phyloP scores from a whole-genome alignment of 345 rosid genomes.

The Rhodamnia argentea region DNA sequence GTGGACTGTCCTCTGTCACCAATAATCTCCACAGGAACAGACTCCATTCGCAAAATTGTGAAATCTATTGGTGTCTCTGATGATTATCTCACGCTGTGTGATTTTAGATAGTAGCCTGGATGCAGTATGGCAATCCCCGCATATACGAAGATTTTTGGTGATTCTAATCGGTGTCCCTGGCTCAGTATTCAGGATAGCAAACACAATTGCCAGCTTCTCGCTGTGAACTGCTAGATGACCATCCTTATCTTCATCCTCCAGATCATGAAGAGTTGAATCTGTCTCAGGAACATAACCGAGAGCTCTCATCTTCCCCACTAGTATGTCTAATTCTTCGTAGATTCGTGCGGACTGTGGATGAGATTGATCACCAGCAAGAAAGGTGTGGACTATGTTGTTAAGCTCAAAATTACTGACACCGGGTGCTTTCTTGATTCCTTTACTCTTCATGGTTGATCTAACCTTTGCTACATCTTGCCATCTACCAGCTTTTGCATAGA shows the following conservation, averaged over 20 bases:
- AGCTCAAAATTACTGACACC: conserved; percentile 39
- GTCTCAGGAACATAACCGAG: conserved; percentile 37
- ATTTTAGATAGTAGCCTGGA: conserved; percentile 28
- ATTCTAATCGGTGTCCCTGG: conserved; percentile 15
- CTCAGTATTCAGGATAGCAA: conserved; percentile 29
- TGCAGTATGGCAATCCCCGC: conserved; percentile 40
- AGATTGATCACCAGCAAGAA: conserved; percentile 37
- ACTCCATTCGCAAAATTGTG: conserved; percentile 32
- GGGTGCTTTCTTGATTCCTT: conserved; percentile 48
- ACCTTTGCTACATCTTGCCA: conserved; percentile 46
- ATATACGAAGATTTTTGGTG: conserved; percentile 40
- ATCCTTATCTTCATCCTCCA: conserved; percentile 55
- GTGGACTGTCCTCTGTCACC: conserved; percentile 11
- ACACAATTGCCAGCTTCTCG: conserved; percentile 50
- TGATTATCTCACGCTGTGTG: conserved; percentile 21
- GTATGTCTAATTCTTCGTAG: conserved; percentile 19
- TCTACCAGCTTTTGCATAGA: conserved; percentile 42
- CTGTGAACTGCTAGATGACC: conserved; percentile 34
- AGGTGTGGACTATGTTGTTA: conserved; percentile 31
- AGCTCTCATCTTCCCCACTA: conserved; percentile 27
- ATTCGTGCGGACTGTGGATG: conserved; percentile 25
- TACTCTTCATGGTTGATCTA: conserved; percentile 35
- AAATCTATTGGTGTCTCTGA: conserved; percentile 36
- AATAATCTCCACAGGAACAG: conserved; percentile 36
- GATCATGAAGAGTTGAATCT: conserved; percentile 40